phyloP scores from a whole-genome alignment of 768 basidiomycete genomes.

The Agaricus subrufescens region DNA sequence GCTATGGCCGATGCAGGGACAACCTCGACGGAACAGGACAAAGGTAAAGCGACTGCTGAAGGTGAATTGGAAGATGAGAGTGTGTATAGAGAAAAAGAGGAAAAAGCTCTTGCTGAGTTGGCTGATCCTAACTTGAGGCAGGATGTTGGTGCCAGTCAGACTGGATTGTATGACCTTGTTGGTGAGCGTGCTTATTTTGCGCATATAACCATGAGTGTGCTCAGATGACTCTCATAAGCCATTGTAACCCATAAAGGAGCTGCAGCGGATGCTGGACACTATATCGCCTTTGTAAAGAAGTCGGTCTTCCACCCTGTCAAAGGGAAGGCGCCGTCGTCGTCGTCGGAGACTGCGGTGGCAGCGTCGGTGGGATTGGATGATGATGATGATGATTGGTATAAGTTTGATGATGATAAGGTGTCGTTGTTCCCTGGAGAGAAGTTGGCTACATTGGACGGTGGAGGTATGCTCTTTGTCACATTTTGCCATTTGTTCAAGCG shows the following conservation, averaged over 20 bases:
- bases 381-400: constrained; percentile 86
- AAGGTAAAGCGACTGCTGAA: constrained; percentile 24
- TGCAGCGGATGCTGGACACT: constrained; percentile 92
- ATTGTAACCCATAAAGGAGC: constrained; percentile 98
- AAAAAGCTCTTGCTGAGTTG: constrained; percentile 56
- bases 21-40: constrained; percentile 19
- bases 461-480: constrained; percentile 32
- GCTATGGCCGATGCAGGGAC: constrained; percentile 16
- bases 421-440: constrained; percentile 83
- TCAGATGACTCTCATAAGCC: constrained; percentile 37
- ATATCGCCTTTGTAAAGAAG: constrained; percentile 89
- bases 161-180: constrained; percentile 86
- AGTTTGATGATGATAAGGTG: constrained; percentile 96
- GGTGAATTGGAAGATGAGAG: constrained; percentile 63
- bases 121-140: constrained; percentile 57
- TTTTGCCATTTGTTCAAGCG: constrained; percentile 86
- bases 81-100: constrained; percentile 60
- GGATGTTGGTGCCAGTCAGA: constrained; percentile 71
- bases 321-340: constrained; percentile 14
- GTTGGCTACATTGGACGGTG: constrained; percentile 80
- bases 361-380: constrained; percentile 39
- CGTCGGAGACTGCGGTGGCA: constrained; percentile 10
- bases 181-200: constrained; percentile 46
- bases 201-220: background rate
- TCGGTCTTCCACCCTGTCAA: constrained; percentile 52